These are phyloP conservation scores for Quambalaria eucalypti DNA, from an alignment of 1,284 basidiomycete species.

Conservation along the genomic window DNA sequence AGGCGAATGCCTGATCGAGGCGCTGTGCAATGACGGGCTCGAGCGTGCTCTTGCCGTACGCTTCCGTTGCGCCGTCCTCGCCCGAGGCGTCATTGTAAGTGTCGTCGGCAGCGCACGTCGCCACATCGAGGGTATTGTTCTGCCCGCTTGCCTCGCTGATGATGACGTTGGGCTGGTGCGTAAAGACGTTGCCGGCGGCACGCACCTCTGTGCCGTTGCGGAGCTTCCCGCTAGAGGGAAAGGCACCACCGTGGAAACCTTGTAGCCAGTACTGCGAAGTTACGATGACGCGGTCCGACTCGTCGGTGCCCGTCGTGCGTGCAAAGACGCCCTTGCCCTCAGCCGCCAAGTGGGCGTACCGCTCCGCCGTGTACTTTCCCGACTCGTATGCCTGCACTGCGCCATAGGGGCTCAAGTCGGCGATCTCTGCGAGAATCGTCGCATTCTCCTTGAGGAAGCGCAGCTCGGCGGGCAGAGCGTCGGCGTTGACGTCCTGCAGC, in stretches of 20 bases:
- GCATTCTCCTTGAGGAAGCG: conserved; percentile 7
- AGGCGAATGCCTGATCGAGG: conserved; percentile 2
- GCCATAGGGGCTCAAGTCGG: conserved; percentile 12
- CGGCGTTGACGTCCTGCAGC: conserved; percentile 1
- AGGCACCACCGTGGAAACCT: conserved; percentile 8
- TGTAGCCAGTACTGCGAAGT: conserved; percentile 15
- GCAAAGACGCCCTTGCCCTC: conserved; percentile 5
- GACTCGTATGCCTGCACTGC: conserved; percentile 17
- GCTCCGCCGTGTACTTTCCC: conserved; percentile 7
- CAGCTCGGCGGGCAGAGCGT: conserved; percentile 6
- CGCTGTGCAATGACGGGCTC: conserved; percentile 9
- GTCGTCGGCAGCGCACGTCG: conserved; percentile 9
- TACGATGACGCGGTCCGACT: conserved; percentile 14
- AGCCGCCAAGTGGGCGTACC: conserved; percentile 4
- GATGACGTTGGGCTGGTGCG: conserved; percentile 7
- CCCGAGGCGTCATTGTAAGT: not conserved
- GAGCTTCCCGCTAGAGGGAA: conserved; percentile 5
- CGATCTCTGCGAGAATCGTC: conserved; percentile 1
- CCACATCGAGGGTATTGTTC: conserved; percentile 19
- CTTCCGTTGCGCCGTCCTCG: conserved; percentile 8
- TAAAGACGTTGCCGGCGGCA: not conserved
- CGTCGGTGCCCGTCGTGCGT: conserved; percentile 10
- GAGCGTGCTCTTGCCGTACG: conserved; percentile 11
- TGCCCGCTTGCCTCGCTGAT: conserved; percentile 7
- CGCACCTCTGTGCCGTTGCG: not conserved